Evolutionary conservation across 192 early-diverging fungal genomes (phyloP).

Genomic region (Rhizophagus sp.): DNA sequence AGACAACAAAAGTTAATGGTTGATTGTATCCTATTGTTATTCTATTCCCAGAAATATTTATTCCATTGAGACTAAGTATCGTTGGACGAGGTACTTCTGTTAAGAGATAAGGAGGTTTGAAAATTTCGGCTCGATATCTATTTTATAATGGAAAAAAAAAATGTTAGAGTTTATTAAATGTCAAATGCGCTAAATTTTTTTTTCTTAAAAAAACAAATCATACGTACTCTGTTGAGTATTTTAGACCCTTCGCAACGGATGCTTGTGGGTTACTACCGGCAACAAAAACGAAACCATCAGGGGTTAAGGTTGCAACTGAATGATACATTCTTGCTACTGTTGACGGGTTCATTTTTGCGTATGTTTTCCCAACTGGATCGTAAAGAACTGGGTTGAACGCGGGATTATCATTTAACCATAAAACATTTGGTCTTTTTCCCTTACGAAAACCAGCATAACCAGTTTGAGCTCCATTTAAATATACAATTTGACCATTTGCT

Average conservation of each 20-base stretch:
- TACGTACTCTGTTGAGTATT: no score
- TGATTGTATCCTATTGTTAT: conserved; percentile 31
- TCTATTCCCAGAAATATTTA: no score
- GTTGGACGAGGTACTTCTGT: conserved; percentile 41
- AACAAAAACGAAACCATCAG: conserved; percentile 37
- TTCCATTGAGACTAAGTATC: conserved; percentile 29
- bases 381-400: conserved; percentile 37
- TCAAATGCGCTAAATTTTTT: not conserved
- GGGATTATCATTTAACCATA: conserved; percentile 16
- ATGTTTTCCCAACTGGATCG: conserved; percentile 28
- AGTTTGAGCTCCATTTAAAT: conserved; percentile 58
- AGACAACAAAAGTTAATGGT: conserved; percentile 17
- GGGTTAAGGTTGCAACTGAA: conserved; percentile 23
- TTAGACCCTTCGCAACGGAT: no score
- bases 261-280: conserved; percentile 45
- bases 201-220: no score
- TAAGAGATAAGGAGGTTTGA: conserved; percentile 57
- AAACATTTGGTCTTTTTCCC: not conserved
- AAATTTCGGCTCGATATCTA: conserved; percentile 56
- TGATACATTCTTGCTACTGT: conserved; percentile 44
- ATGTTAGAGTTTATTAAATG: not conserved
- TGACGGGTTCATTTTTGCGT: conserved; percentile 37
- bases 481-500: conserved; percentile 54
- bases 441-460: conserved; percentile 53
- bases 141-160: not conserved